These are phyloP conservation scores for Stenocarpella maydis DNA, from an alignment of 2,329 filamentous ascomycete species.

Conservation along the genomic window DNA sequence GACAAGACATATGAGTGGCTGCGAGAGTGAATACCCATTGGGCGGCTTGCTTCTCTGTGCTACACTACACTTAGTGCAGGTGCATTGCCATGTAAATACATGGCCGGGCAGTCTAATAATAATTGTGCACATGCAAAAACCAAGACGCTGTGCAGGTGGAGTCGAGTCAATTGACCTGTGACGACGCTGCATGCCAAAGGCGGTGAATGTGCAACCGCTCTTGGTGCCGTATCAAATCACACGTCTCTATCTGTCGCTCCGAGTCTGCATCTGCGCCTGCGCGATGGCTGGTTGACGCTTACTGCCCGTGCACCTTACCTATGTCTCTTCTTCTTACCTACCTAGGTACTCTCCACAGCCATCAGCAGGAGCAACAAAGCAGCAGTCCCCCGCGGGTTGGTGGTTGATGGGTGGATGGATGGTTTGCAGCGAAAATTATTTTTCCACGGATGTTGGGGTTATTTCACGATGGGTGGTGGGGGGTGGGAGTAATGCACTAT, in stretches of 20 bases:
- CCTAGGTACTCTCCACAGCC: not conserved
- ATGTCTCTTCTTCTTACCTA: too few relatives aligned
- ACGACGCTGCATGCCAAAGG: constrained; percentile 23
- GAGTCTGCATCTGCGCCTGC: not conserved
- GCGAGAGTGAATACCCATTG: too few relatives aligned
- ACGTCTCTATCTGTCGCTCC: not conserved
- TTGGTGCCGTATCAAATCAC: constrained; percentile 25
- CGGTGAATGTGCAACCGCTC: constrained; percentile 20
- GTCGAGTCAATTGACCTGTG: constrained; percentile 27
- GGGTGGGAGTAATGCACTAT: too few relatives aligned
- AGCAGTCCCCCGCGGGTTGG: too few relatives aligned
- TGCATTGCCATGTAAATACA: not conserved
- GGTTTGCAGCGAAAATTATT: constrained; percentile 10
- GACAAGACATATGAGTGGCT: not conserved
- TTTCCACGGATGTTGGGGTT: constrained; percentile 11
- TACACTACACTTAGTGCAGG: too few relatives aligned
- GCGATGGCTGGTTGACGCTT: constrained; percentile 8
- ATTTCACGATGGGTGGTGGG: constrained; percentile 3
- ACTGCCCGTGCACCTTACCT: constrained; percentile 4
- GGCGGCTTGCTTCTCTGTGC: not conserved
- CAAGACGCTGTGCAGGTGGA: constrained; percentile 13
- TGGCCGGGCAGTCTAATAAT: not conserved
- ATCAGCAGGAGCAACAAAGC: not conserved
- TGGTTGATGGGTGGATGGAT: not conserved
- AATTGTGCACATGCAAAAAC: constrained; percentile 8